Evolutionary conservation across 257 asterid genomes (phyloP).

Genomic region (Solanum stenotomum): DNA sequence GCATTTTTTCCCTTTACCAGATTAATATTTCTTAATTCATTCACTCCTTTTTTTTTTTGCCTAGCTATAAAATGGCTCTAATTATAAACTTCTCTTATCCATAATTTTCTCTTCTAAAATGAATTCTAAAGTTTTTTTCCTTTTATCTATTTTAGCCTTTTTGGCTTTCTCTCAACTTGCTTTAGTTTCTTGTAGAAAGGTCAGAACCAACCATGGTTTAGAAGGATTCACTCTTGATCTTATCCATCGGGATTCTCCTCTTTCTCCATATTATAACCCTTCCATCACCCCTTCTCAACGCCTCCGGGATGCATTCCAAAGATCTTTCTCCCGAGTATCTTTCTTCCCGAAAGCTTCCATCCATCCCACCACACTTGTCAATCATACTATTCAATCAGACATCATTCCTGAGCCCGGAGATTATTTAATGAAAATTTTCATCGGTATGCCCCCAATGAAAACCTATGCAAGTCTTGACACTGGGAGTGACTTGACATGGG

Average conservation of each 20-base stretch:
- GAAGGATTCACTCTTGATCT: slow-evolving; percentile 43
- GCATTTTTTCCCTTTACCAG: neutral
- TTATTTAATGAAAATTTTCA: slow-evolving; percentile 28
- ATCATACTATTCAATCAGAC: neutral
- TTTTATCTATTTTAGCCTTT: neutral
- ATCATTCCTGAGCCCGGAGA: slow-evolving; percentile 20
- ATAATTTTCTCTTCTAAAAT: neutral
- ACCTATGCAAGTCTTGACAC: slow-evolving; percentile 42
- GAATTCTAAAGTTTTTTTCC: neutral
- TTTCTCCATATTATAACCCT: slow-evolving; percentile 27
- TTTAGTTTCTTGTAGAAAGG: neutral
- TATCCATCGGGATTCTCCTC: slow-evolving; percentile 33
- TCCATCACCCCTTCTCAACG: slow-evolving; percentile 17
- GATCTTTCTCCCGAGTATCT: slow-evolving; percentile 33
- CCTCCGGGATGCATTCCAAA: slow-evolving; percentile 6
- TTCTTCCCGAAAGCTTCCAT: neutral
- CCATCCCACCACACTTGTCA: neutral
- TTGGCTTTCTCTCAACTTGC: neutral
- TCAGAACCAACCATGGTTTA: neutral
- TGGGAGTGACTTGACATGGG: slow-evolving; percentile 56
- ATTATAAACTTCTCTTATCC: neutral
- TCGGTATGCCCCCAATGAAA: slow-evolving; percentile 51
- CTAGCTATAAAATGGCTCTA: neutral
- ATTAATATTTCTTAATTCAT: neutral
- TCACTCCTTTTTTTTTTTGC: neutral